Conservation (phyloP, 257 asterid species). For the Solanum bukasovii region DNA sequence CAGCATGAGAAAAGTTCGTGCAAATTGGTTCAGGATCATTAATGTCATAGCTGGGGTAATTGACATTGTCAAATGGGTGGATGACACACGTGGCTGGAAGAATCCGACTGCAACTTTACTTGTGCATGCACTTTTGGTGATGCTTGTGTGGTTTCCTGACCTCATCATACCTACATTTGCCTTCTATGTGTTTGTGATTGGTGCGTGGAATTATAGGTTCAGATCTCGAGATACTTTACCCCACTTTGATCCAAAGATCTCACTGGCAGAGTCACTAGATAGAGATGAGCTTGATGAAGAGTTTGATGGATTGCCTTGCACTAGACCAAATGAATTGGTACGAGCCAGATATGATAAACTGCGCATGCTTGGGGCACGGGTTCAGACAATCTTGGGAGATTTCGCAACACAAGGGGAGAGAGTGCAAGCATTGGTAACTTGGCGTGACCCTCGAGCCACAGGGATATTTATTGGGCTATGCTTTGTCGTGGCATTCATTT, state of each 20-base stretch:
- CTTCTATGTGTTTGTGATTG: slow-evolving; percentile 57
- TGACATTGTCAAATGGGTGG: slow-evolving; percentile 63
- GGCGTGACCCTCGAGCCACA: slow-evolving; percentile 95
- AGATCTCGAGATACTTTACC: slow-evolving; percentile 43
- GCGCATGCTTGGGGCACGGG: slow-evolving; percentile 69
- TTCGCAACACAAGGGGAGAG: slow-evolving; percentile 84
- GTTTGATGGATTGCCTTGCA: slow-evolving; percentile 62
- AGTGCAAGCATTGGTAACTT: slow-evolving; percentile 66
- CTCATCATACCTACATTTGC: slow-evolving; percentile 63
- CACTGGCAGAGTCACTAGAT: slow-evolving; percentile 48
- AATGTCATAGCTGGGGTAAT: slow-evolving; percentile 57
- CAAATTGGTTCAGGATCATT: slow-evolving; percentile 71
- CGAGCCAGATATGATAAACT: slow-evolving; percentile 65
- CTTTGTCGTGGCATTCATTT: slow-evolving; percentile 40
- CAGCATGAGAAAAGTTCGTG: slow-evolving; percentile 74
- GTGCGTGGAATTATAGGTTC: slow-evolving; percentile 78
- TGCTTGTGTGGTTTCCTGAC: slow-evolving; percentile 79
- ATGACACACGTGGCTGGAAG: slow-evolving; percentile 81
- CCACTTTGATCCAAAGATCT: slow-evolving; percentile 60
- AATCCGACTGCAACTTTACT: slow-evolving; percentile 67
- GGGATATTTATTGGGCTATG: slow-evolving; percentile 75
- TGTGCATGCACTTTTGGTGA: slow-evolving; percentile 54
- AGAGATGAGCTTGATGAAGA: slow-evolving; percentile 79
- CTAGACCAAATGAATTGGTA: slow-evolving; percentile 39
- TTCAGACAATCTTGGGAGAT: slow-evolving; percentile 65